Conservation (phyloP, 2,329 filamentous ascomycete species). For the Helicocarpus griseus region DNA sequence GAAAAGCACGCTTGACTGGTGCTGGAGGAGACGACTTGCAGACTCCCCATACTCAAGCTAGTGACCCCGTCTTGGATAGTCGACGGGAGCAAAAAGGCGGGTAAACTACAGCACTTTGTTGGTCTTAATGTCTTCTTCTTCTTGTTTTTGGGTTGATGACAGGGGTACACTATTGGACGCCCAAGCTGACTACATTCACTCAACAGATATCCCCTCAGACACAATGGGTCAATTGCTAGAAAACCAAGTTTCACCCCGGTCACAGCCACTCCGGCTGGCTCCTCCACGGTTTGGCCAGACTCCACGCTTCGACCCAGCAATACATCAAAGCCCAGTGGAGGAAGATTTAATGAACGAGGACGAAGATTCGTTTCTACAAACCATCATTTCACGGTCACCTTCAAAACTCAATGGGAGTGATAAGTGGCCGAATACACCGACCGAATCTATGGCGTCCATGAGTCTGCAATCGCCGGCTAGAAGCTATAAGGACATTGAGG, state of each 20-base stretch:
- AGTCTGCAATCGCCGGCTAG: slow-evolving; percentile 13
- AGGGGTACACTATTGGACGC: background rate
- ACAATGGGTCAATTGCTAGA: background rate
- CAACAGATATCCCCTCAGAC: background rate
- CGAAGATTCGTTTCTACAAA: slow-evolving; percentile 22
- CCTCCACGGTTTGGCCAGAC: slow-evolving; percentile 6
- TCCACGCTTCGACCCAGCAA: slow-evolving; percentile 18
- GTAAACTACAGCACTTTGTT: background rate
- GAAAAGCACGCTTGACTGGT: background rate
- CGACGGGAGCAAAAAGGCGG: background rate
- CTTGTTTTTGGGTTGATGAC: background rate
- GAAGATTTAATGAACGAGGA: slow-evolving; percentile 1
- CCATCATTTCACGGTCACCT: slow-evolving; percentile 19
- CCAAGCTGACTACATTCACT: background rate
- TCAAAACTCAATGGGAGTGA: slow-evolving; percentile 11
- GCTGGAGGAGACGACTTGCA: background rate
- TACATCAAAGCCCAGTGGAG: slow-evolving; percentile 12
- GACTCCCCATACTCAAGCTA: background rate
- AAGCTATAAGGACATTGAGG: slow-evolving; percentile 23
- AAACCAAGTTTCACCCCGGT: background rate
- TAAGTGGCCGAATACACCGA: background rate
- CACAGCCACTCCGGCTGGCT: background rate
- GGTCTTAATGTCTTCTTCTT: background rate
- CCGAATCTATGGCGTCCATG: slow-evolving; percentile 7
- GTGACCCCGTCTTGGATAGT: background rate